Percentiles rank a stretch among this genome's conserved stretches.
These are phyloP conservation scores for Setaria viridis DNA, from an alignment of 202 grass and related monocot genomes.

Conservation along the genomic window DNA sequence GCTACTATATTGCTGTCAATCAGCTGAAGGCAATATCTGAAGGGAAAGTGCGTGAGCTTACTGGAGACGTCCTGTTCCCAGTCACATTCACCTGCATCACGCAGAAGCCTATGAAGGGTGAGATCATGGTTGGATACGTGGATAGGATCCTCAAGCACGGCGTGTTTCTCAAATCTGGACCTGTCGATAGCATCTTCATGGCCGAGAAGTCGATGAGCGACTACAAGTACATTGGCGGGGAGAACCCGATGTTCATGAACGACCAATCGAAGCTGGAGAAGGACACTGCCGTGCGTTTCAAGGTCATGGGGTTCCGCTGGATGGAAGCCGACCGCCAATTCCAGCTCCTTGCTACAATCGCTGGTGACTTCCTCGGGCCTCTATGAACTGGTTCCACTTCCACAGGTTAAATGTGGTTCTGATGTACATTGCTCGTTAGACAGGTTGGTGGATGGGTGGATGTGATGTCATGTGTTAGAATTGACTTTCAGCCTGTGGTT, in stretches of 20 bases:
- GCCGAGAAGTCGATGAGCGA: constrained; percentile 67
- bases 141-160: constrained; percentile 89
- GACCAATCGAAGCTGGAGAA: constrained; percentile 77
- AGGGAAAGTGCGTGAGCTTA: constrained; percentile 71
- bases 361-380: constrained; percentile 85
- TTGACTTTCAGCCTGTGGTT: constrained; percentile 26
- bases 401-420: neutral
- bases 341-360: constrained; percentile 76
- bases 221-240: constrained; percentile 80
- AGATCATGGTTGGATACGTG: constrained; percentile 63
- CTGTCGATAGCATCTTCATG: constrained; percentile 70
- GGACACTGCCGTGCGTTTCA: constrained; percentile 71
- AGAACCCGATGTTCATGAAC: constrained; percentile 73
- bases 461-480: neutral
- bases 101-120: constrained; percentile 79
- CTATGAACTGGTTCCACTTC: constrained; percentile 56
- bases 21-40: constrained; percentile 70
- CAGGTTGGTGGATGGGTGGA: constrained; percentile 22
- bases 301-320: constrained; percentile 78
- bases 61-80: constrained; percentile 81
- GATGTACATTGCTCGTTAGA: constrained; percentile 31
- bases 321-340: constrained; percentile 84
- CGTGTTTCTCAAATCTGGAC: constrained; percentile 81
- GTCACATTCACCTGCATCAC: constrained; percentile 77
- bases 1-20: constrained; percentile 76